Conservation (phyloP, 805 yeast species). For the Candida odintsovae region DNA sequence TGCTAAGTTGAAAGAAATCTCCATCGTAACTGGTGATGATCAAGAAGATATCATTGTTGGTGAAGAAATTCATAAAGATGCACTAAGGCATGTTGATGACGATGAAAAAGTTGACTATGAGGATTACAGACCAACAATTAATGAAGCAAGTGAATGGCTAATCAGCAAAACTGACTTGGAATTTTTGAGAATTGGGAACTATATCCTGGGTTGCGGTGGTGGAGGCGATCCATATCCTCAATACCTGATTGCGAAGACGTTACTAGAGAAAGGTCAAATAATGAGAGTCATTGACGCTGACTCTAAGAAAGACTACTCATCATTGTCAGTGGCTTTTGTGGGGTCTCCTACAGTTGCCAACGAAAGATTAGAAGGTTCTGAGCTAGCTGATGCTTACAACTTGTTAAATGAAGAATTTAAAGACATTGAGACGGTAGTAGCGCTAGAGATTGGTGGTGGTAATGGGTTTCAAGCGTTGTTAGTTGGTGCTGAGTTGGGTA, state of each 20-base stretch:
- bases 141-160: conserved; percentile 30
- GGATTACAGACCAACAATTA: conserved; percentile 18
- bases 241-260: conserved; percentile 29
- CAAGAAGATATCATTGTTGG: conserved; percentile 2
- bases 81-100: conserved; percentile 1
- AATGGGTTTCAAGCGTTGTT: conserved; percentile 31
- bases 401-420: conserved; percentile 22
- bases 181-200: conserved; percentile 36
- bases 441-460: conserved; percentile 38
- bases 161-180: conserved; percentile 30
- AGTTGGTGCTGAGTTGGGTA: conserved; percentile 23
- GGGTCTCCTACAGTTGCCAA: conserved; percentile 44
- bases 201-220: conserved; percentile 44
- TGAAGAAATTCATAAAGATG: conserved; percentile 9
- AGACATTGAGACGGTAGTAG: conserved; percentile 32
- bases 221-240: conserved; percentile 43
- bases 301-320: conserved; percentile 2
- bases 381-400: conserved; percentile 27
- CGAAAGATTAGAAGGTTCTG: conserved; percentile 38
- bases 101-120: conserved; percentile 18
- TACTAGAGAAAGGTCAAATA: conserved; percentile 29
- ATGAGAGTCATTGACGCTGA: conserved; percentile 29
- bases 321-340: conserved; percentile 30
- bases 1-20: conserved; percentile 14
- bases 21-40: conserved; percentile 2